phyloP scores from a whole-genome alignment of 768 basidiomycete genomes.

The Kwoniella bestiolae region DNA sequence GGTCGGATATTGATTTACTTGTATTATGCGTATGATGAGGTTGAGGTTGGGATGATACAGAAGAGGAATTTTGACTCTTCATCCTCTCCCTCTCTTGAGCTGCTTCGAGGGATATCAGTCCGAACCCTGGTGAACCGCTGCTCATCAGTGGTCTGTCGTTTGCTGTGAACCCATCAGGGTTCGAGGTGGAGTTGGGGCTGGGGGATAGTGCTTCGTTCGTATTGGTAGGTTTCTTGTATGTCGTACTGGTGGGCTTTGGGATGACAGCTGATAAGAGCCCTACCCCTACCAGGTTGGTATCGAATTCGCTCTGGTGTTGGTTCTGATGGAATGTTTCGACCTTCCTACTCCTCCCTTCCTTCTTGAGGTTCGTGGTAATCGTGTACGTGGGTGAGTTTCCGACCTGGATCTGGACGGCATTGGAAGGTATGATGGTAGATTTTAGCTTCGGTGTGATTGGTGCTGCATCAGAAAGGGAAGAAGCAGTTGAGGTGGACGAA shows the following conservation, averaged over 20 bases:
- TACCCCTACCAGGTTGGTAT: not conserved
- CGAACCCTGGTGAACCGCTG: conserved; percentile 40
- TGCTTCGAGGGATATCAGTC: conserved; percentile 36
- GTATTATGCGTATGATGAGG: too few relatives aligned
- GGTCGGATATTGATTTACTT: not conserved
- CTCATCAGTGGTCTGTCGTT: conserved; percentile 30
- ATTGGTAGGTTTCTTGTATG: conserved; percentile 11
- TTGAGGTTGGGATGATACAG: too few relatives aligned
- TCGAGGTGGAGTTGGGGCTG: not conserved
- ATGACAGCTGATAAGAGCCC: not conserved
- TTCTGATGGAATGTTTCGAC: not conserved
- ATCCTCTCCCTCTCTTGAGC: conserved; percentile 38
- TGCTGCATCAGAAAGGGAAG: not conserved
- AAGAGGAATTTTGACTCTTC: not conserved
- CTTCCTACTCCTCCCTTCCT: not conserved
- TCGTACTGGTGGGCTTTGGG: not conserved
- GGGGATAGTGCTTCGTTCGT: not conserved
- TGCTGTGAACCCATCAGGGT: conserved; percentile 5
- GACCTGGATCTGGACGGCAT: not conserved
- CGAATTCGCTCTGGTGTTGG: not conserved
- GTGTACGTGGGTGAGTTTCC: conserved; percentile 2
- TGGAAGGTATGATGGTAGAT: not conserved
- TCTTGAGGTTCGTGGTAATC: not conserved
- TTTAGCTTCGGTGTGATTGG: conserved; percentile 19
- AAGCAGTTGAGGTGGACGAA: conserved; percentile 10